A percentile compares a stretch with the other conserved stretches of the same genome.
Conservation (phyloP, 23 red algal species). For the Gracilaria vermiculophylla region DNA sequence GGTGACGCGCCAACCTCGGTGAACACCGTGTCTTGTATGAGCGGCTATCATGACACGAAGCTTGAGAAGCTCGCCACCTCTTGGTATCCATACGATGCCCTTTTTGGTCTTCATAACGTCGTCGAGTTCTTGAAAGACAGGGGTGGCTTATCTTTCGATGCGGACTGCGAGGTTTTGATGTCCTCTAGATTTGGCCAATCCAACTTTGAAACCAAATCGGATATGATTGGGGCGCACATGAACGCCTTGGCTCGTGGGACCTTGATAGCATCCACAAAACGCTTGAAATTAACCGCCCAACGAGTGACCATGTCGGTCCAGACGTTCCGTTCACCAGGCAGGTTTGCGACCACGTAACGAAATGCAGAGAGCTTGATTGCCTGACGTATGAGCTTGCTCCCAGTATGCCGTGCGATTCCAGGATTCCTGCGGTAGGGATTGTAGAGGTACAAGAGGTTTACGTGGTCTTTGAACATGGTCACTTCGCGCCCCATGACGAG, state of each 20-base stretch:
- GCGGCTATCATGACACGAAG: background rate
- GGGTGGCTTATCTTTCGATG: too few species aligned
- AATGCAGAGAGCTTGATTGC: constrained; percentile 12
- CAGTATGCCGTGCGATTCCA: background rate
- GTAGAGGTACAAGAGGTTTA: constrained; percentile 24
- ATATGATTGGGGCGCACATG: background rate
- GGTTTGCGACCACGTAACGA: background rate
- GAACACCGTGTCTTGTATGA: background rate
- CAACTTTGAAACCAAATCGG: background rate
- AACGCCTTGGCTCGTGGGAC: background rate
- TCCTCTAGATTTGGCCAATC: background rate
- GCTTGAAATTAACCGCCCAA: background rate
- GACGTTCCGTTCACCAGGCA: background rate
- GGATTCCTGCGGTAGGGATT: constrained; percentile 16
- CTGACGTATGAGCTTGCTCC: constrained; percentile 14
- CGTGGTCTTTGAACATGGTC: constrained; percentile 21
- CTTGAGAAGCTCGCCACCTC: background rate
- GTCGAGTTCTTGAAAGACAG: background rate
- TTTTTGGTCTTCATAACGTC: background rate
- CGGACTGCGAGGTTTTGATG: too few species aligned
- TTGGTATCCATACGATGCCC: background rate
- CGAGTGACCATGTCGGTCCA: constrained; percentile 34
- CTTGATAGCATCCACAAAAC: background rate
- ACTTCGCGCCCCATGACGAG: background rate
- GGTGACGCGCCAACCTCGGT: background rate